Percentiles rank a stretch among this genome's conserved stretches.
These are phyloP conservation scores for Thalia dealbata DNA, from an alignment of 176 grass and related monocot species.

Conservation along the genomic window DNA sequence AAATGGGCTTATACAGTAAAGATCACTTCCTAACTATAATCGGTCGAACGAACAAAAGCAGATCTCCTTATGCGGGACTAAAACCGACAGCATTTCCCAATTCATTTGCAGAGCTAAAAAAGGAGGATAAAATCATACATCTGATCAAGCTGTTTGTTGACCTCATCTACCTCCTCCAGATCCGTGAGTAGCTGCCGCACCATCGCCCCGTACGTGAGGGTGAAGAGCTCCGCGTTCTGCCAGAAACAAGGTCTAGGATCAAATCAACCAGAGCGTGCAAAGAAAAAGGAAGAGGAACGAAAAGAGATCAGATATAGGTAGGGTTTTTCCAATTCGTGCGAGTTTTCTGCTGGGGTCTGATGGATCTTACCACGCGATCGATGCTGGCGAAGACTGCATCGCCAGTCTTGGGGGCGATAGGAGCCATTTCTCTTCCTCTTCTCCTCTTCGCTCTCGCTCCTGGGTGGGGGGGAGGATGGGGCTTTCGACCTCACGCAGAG, in stretches of 20 bases:
- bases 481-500: neutral
- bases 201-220: slow-evolving; percentile 88
- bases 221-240: slow-evolving; percentile 98
- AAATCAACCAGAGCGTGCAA: slow-evolving; percentile 11
- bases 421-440: slow-evolving; percentile 25
- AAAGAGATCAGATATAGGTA: neutral
- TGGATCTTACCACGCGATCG: slow-evolving; percentile 78
- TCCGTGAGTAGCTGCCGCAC: slow-evolving; percentile 95
- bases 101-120: neutral
- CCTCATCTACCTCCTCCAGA: slow-evolving; percentile 99
- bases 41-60: neutral
- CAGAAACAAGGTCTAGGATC: neutral
- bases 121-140: slow-evolving; percentile 34
- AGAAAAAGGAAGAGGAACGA: neutral
- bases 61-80: neutral
- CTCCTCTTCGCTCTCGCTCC: neutral
- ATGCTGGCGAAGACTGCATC: slow-evolving; percentile 92
- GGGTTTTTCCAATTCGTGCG: neutral
- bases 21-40: neutral
- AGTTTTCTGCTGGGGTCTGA: neutral
- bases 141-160: slow-evolving; percentile 99
- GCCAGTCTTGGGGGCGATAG: slow-evolving; percentile 56
- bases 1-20: neutral
- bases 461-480: too few species aligned
- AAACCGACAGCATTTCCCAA: neutral